Evolutionary conservation across 441 rosid species (phyloP), one percentile per base, ranked within the genome.

Genomic region (Aleurites moluccanus): DNA sequence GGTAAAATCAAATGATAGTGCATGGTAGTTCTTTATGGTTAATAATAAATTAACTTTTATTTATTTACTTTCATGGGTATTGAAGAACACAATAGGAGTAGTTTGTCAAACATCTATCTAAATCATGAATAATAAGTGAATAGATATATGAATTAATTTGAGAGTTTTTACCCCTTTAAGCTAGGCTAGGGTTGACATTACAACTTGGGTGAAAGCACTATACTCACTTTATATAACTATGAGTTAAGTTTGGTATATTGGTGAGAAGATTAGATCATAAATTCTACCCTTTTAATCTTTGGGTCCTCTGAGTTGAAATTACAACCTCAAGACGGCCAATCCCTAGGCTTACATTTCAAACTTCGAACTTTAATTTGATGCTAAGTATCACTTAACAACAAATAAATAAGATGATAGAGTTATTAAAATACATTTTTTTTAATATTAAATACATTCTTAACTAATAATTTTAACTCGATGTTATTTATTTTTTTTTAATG

Each of bases 201-300:
- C 53, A 78, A 21, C 77, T 57, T 67, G 44, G 70, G 13, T 70
- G 74, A 53, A 27, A 70, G 67, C 67, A 56, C 2, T n/a, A n/a
- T n/a, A n/a, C n/a, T 20, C 40, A 47, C 47, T 38, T 64, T 7
- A 21, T 14, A 64, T 28, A 18, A 14, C 8, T 25, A 1, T 16
- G 63, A 14, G 7, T 33, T 11, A 20, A 45, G 66, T 49, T 33
- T 56, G 40, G 62, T 15, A 5, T 4, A 33, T 60, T 21, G 76
- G 70, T 70, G 60, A 42, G 65, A 66, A 6, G 40, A 10, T 21
- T 45, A 27, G 13, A 70, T 71, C 75, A 65, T 66, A 38, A 6
- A 27, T n/a, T 23, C 30, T 47, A 1, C 21, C 13, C 33, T 57
- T 16, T 8, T 20, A 50, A 13, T 45, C 68, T n/a, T 10, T 10